A percentile compares a stretch with the other conserved stretches of the same genome.
Conservation (phyloP, 352 stramenopile species). For the Paralagenidium karlingii region DNA sequence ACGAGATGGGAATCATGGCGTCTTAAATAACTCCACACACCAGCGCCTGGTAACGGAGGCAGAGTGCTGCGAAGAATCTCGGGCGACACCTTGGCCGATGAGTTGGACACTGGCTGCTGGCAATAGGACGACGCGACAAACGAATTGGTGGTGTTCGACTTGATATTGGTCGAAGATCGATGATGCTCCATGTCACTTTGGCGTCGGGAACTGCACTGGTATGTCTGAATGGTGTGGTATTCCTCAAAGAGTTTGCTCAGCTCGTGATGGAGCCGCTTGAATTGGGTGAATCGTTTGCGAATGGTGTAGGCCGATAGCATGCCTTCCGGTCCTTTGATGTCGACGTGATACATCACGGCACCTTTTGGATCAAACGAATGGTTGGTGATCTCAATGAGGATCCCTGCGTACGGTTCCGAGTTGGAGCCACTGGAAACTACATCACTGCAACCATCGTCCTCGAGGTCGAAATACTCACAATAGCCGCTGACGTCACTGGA, state of each 20-base stretch:
- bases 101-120: background rate
- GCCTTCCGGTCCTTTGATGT: slow-evolving; percentile 66
- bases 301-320: slow-evolving; percentile 80
- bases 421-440: no score
- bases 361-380: slow-evolving; percentile 39
- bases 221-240: no score
- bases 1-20: slow-evolving; percentile 66
- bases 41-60: slow-evolving; percentile 53
- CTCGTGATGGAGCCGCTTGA: slow-evolving; percentile 66
- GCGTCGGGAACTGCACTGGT: no score
- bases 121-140: background rate
- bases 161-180: background rate
- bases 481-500: no score
- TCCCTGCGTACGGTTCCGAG: slow-evolving; percentile 51
- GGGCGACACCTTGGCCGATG: background rate
- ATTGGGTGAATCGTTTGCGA: slow-evolving; percentile 59
- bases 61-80: slow-evolving; percentile 34
- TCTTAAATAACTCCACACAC: slow-evolving; percentile 75
- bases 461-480: no score
- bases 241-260: slow-evolving; percentile 37
- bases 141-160: background rate
- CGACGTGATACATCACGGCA: slow-evolving; percentile 80
- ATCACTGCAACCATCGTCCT: no score
- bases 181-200: no score
- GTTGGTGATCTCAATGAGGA: slow-evolving; percentile 35